A percentile compares a stretch with the other conserved stretches of the same genome.
These are phyloP conservation scores for Pseudogymnoascus sp. DNA, from an alignment of 2,329 filamentous ascomycete species.

Conservation along the genomic window DNA sequence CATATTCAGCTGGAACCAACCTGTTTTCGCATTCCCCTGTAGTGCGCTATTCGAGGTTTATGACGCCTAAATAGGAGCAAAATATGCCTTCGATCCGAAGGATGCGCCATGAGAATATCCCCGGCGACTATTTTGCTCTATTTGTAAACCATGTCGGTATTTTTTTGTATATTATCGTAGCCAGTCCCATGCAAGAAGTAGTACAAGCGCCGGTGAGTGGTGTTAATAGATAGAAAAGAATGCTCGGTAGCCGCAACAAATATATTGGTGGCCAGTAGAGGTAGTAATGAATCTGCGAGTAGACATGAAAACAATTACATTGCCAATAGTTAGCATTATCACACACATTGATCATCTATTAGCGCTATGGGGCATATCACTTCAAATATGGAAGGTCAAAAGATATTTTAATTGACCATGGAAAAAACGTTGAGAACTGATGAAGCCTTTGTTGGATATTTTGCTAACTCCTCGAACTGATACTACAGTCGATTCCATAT, in stretches of 20 bases:
- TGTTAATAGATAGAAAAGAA: neutral
- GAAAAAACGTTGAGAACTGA: neutral
- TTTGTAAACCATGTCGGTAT: neutral
- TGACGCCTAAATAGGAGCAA: neutral
- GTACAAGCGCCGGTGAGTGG: neutral
- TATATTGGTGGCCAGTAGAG: neutral
- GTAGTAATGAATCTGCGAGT: neutral
- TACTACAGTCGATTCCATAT: conserved; percentile 36
- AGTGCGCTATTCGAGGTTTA: neutral
- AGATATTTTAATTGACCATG: neutral
- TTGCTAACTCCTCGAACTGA: conserved; percentile 48
- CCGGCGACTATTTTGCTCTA: neutral
- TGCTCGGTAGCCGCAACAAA: neutral
- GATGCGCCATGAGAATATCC: neutral
- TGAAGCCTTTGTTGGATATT: conserved; percentile 34
- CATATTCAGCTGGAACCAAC: conserved; percentile 17
- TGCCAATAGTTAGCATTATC: neutral
- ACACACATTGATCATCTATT: neutral
- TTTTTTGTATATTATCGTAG: neutral
- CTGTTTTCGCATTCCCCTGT: neutral
- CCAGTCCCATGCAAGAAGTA: neutral
- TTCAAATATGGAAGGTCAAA: neutral
- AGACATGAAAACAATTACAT: neutral
- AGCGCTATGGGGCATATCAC: neutral
- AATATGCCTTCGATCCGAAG: neutral